Conservation (phyloP, 345 rosid species). For the Angophora floribunda region DNA sequence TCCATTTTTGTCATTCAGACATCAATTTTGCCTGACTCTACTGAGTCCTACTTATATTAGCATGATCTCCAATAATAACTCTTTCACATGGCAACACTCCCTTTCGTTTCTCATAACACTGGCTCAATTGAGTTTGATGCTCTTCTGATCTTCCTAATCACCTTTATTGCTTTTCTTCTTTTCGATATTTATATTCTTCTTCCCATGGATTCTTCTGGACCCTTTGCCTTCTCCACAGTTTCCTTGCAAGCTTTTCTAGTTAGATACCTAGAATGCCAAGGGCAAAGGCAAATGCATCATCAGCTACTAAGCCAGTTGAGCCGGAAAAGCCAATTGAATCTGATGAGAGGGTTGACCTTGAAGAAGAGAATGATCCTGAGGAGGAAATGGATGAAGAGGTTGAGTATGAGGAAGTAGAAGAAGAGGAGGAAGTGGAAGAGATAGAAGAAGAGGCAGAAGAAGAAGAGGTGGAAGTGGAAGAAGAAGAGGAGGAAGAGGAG, state of each 20-base stretch:
- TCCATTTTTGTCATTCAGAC: slow-evolving; percentile 31
- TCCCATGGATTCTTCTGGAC: slow-evolving; percentile 83
- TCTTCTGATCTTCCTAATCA: slow-evolving; percentile 55
- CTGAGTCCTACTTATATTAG: slow-evolving; percentile 19
- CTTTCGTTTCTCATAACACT: slow-evolving; percentile 48
- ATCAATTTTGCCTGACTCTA: slow-evolving; percentile 33
- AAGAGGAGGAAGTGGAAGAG: slow-evolving; percentile 50
- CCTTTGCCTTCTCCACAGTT: slow-evolving; percentile 81
- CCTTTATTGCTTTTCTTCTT: slow-evolving; percentile 82
- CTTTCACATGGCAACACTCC: slow-evolving; percentile 37
- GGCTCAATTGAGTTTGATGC: slow-evolving; percentile 39
- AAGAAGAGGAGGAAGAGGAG: slow-evolving; percentile 38
- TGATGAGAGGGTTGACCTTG: slow-evolving; percentile 64
- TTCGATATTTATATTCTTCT: slow-evolving; percentile 50
- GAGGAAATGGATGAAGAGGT: slow-evolving; percentile 73
- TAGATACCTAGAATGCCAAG: slow-evolving; percentile 78
- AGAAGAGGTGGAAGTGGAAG: slow-evolving; percentile 35
- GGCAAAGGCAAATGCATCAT: slow-evolving; percentile 48
- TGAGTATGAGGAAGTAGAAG: slow-evolving; percentile 68
- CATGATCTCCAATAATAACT: slow-evolving; percentile 12
- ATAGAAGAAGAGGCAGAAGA: slow-evolving; percentile 40
- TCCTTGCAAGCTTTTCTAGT: slow-evolving; percentile 66
- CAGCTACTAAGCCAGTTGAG: slow-evolving; percentile 27
- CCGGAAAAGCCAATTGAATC: slow-evolving; percentile 47
- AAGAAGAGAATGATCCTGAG: slow-evolving; percentile 58